Evolutionary conservation across 2,329 filamentous ascomycete genomes (phyloP).

Genomic region (Fusarium pininemorale): DNA sequence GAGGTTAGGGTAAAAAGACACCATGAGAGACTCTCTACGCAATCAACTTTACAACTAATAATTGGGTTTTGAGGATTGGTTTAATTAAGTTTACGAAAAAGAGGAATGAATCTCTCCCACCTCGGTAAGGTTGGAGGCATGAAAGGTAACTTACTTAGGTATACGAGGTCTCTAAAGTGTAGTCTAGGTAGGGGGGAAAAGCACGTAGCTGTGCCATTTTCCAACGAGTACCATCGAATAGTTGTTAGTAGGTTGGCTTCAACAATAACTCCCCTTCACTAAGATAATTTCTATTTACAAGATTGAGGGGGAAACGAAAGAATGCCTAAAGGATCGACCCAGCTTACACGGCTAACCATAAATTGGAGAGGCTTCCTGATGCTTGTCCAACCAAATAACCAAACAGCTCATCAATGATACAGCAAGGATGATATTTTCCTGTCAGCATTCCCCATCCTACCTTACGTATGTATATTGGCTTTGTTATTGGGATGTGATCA

Average conservation of each 20-base stretch:
- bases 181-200: not conserved
- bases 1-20: too few relatives aligned
- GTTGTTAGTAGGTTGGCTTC: not conserved
- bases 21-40: too few relatives aligned
- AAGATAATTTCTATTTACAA: not conserved
- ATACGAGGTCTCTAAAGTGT: not conserved
- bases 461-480: not conserved
- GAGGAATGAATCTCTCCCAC: not conserved
- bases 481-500: not conserved
- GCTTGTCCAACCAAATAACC: not conserved
- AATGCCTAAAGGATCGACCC: constrained; percentile 7
- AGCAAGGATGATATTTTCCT: not conserved
- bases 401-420: not conserved
- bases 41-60: not conserved
- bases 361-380: not conserved
- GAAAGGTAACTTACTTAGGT: not conserved
- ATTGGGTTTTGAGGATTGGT: not conserved
- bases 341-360: not conserved
- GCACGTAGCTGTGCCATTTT: not conserved
- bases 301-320: not conserved
- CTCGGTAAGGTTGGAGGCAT: not conserved
- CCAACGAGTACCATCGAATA: not conserved
- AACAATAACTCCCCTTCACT: not conserved
- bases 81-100: not conserved
- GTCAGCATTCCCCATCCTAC: not conserved